Percentiles rank a stretch among this genome's conserved stretches.
Conservation (phyloP, 495 filamentous ascomycete species). For the Aspergillus nanangensis region DNA sequence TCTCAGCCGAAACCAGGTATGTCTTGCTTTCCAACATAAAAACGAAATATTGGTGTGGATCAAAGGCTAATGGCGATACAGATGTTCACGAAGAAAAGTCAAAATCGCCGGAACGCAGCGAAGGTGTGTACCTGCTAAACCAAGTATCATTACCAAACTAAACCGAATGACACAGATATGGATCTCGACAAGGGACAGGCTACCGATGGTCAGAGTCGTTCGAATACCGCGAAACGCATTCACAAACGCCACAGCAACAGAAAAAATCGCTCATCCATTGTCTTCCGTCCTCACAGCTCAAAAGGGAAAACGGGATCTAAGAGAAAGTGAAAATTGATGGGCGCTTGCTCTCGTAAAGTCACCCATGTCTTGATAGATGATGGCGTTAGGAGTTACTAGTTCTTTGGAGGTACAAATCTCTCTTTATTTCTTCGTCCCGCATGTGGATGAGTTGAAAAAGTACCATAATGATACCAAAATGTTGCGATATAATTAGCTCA, state of each 20-base stretch:
- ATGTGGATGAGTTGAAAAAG: too few relatives aligned
- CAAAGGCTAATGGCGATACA: slow-evolving; percentile 3
- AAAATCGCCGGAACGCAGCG: slow-evolving; percentile 16
- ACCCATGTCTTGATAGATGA: not conserved
- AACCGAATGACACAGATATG: slow-evolving; percentile 32
- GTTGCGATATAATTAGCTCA: too few relatives aligned
- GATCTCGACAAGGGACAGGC: slow-evolving; percentile 24
- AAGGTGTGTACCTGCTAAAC: slow-evolving; percentile 17
- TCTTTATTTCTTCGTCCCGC: not conserved
- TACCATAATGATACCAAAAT: too few relatives aligned
- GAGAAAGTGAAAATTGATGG: slow-evolving; percentile 25
- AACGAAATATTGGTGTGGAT: too few relatives aligned
- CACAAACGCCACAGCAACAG: slow-evolving; percentile 37
- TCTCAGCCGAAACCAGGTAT: slow-evolving; percentile 52
- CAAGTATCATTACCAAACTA: too few relatives aligned
- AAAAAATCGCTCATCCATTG: slow-evolving; percentile 40
- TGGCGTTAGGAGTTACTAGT: slow-evolving; percentile 9
- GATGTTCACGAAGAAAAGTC: slow-evolving; percentile 14
- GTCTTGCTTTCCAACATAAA: too few relatives aligned
- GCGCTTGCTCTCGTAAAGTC: not conserved
- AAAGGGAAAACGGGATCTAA: slow-evolving; percentile 27
- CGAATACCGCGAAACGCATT: slow-evolving; percentile 26
- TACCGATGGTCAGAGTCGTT: slow-evolving; percentile 17
- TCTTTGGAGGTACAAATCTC: not conserved
- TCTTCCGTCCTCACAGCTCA: slow-evolving; percentile 28